phyloP scores from a whole-genome alignment of 1,284 basidiomycete species.

The Irpex sp. region DNA sequence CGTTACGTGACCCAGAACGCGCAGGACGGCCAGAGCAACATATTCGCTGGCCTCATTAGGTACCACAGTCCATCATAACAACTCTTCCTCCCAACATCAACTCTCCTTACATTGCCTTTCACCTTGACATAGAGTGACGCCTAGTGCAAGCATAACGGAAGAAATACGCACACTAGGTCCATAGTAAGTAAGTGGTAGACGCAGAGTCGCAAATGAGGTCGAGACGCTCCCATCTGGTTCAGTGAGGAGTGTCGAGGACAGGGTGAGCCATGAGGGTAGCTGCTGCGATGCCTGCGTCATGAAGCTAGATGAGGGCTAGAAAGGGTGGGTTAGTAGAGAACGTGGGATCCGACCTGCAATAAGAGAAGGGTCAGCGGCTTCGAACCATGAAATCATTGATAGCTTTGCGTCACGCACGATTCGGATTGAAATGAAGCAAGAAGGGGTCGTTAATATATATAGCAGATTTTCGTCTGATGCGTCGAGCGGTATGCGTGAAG shows the following conservation, averaged over 20 bases:
- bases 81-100: background rate
- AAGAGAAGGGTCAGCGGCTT: conserved; percentile 4
- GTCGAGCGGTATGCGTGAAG: background rate
- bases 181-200: conserved; percentile 67
- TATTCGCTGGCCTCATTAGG: background rate
- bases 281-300: conserved; percentile 60
- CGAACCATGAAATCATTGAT: conserved; percentile 2
- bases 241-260: conserved; percentile 45
- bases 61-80: background rate
- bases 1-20: background rate
- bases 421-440: conserved; percentile 1
- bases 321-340: conserved; percentile 25
- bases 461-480: background rate
- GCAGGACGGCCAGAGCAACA: background rate
- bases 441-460: background rate
- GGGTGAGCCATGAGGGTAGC: conserved; percentile 64
- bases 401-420: background rate
- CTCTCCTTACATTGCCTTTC: too few relatives aligned
- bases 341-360: conserved; percentile 20
- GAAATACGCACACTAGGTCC: conserved; percentile 62
- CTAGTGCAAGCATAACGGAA: background rate
- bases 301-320: conserved; percentile 6
- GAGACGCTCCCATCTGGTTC: conserved; percentile 45
- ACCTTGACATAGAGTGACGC: too few relatives aligned
- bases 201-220: conserved; percentile 49